Conservation (phyloP, 75 land plant species). For the Pinus taeda region DNA sequence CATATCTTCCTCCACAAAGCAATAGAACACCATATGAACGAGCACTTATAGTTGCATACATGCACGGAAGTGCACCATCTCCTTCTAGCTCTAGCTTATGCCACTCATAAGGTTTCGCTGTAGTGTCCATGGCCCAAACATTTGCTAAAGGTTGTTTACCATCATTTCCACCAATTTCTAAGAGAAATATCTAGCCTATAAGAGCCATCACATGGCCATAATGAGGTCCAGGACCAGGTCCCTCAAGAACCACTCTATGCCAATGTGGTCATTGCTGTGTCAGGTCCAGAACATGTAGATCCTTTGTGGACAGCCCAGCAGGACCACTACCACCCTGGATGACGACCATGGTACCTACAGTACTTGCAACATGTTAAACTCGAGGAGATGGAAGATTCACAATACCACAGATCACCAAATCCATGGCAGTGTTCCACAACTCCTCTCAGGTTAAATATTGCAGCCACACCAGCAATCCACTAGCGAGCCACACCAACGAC, state of each 20-base stretch:
- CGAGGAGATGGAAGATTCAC: constrained; percentile 75
- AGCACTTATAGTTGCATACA: no score
- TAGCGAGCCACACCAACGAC: no score
- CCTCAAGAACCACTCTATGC: constrained; percentile 99
- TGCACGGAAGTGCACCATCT: constrained; percentile 12
- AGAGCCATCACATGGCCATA: constrained; percentile 99
- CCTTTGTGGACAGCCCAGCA: constrained; percentile 90
- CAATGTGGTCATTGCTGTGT: constrained; percentile 92
- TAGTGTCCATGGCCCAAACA: constrained; percentile 97
- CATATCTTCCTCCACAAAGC: no score
- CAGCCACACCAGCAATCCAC: no score
- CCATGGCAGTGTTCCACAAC: no score
- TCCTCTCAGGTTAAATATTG: no score
- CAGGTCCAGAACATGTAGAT: constrained; percentile 95
- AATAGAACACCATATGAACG: no score
- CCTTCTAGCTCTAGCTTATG: constrained; percentile 94
- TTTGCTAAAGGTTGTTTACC: constrained; percentile 97
- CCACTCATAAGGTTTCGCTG: constrained; percentile 99
- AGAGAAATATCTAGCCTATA: constrained; percentile 87
- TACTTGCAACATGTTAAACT: constrained; percentile 94
- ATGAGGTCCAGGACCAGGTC: constrained; percentile 96
- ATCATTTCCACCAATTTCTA: constrained; percentile 96
- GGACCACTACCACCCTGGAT: constrained; percentile 99
- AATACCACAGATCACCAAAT: no score
- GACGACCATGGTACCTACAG: constrained; percentile 96